Percentiles rank a stretch among this genome's conserved stretches.
These are phyloP conservation scores for Pleurotus tuoliensis DNA, from an alignment of 768 basidiomycete species.

Conservation along the genomic window DNA sequence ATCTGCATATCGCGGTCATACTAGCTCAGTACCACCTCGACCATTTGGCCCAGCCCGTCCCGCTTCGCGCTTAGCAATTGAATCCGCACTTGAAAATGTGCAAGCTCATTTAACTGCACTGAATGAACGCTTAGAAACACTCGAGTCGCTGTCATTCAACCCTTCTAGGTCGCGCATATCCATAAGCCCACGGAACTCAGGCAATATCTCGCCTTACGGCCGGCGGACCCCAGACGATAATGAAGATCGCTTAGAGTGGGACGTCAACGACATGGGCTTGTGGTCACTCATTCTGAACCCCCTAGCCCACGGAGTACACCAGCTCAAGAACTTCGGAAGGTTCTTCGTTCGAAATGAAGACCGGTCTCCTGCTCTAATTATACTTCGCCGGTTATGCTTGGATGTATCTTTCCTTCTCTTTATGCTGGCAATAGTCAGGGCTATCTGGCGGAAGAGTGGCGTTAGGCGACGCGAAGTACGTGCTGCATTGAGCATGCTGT, in stretches of 20 bases:
- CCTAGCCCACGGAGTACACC: constrained; percentile 45
- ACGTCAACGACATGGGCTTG: constrained; percentile 78
- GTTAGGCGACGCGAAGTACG: constrained; percentile 66
- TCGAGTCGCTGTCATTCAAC: constrained; percentile 44
- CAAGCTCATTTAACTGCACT: constrained; percentile 82
- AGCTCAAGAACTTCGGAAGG: constrained; percentile 43
- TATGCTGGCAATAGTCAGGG: constrained; percentile 53
- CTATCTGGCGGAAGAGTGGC: constrained; percentile 66
- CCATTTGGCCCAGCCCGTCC: constrained; percentile 37
- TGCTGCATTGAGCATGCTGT: constrained; percentile 60
- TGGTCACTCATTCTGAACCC: constrained; percentile 76
- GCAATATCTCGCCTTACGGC: constrained; percentile 34
- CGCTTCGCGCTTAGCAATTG: constrained; percentile 52
- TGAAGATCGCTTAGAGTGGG: constrained; percentile 44
- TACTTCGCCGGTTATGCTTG: constrained; percentile 71
- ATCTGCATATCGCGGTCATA: constrained; percentile 29
- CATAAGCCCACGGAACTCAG: constrained; percentile 27
- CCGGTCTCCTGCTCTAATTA: constrained; percentile 60
- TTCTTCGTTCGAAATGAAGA: constrained; percentile 61
- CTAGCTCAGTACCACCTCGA: constrained; percentile 28
- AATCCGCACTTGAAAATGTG: constrained; percentile 74
- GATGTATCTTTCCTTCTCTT: constrained; percentile 74
- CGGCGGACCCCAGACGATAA: constrained; percentile 40
- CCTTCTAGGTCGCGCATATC: constrained; percentile 39
- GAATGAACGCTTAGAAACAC: constrained; percentile 73